Base-by-base conservation (phyloP, 1,284 basidiomycete species). In the Sparassis latifolia region DNA sequence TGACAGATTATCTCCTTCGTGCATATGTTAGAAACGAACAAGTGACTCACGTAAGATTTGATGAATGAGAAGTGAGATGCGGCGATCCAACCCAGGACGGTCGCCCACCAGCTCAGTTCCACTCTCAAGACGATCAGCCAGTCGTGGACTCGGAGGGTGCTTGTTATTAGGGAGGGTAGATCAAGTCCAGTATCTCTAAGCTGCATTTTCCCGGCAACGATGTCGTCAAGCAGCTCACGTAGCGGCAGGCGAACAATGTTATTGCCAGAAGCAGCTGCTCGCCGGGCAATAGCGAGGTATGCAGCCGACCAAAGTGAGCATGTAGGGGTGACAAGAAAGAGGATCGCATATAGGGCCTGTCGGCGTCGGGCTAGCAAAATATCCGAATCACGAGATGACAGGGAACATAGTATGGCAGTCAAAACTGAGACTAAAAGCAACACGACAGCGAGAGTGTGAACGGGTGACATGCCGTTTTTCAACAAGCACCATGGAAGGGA, bases 321-420 rank as follows among this genome's bases (percentile, higher is more conserved):
- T 42, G 52, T 53, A 4, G 52, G 52, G 2, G 52, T 45, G 35
- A 53, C 9, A 12, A 50, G 10, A 10, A 40, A 20, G 27, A 53
- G 42, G 29, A 53, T 31, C 3, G 45, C 33, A 10, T 48, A 41
- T n/a, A 53, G 38, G 5, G 42, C 42, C 31, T 35, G 20, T 20
- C 20, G 20, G 20, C 20, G 20, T 20, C 20, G 20, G 20, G 20
- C 20, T 20, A 20, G 20, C 20, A 20, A 20, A 20, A 20, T 20
- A 20, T 20, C 20, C 20, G 20, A 20, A 20, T 20, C 20, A 20
- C 20, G 20, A 20, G 20, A 20, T 20, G 20, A 20, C 20, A 20
- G 20, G 20, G 20, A 20, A 20, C 20, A 20, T 20, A 20, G 20
- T 20, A 20, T 20, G 20, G 20, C 20, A 20, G 20, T 20, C 20